phyloP scores from a whole-genome alignment of 345 rosid genomes.

The Ceriops tagal region DNA sequence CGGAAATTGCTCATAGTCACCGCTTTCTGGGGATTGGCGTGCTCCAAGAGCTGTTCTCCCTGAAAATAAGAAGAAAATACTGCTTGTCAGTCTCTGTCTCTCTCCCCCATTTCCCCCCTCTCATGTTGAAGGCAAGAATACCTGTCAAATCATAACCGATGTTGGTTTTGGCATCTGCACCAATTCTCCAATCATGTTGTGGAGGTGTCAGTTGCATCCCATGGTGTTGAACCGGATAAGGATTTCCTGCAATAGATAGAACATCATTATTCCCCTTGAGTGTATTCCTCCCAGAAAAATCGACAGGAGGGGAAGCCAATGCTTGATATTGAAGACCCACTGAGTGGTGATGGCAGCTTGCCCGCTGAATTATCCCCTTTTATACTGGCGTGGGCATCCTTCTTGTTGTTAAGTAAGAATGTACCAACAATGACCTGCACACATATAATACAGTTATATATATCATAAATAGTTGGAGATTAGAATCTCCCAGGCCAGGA shows the following conservation, averaged over 20 bases:
- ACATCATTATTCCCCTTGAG: constrained; percentile 24
- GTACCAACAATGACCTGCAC: constrained; percentile 67
- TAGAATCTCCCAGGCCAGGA: too few species aligned
- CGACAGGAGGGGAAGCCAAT: constrained; percentile 47
- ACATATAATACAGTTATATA: constrained; percentile 8
- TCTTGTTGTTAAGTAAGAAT: constrained; percentile 48
- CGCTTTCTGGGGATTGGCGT: constrained; percentile 57
- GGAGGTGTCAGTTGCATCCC: constrained; percentile 43
- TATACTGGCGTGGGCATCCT: constrained; percentile 32
- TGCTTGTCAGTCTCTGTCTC: constrained; percentile 10
- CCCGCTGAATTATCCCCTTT: constrained; percentile 49
- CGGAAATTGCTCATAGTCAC: constrained; percentile 47
- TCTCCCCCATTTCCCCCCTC: background rate
- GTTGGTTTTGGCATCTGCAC: constrained; percentile 37
- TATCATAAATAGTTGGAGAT: background rate
- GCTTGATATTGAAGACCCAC: constrained; percentile 38
- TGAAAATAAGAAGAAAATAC: background rate
- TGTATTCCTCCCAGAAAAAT: constrained; percentile 45
- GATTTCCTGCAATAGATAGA: constrained; percentile 42
- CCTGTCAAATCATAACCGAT: constrained; percentile 54
- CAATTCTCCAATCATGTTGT: constrained; percentile 48
- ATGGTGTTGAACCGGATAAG: constrained; percentile 48
- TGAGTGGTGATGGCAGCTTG: constrained; percentile 52
- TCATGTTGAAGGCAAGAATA: constrained; percentile 15
- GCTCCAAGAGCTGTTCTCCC: constrained; percentile 32